Evolutionary conservation across 2,329 filamentous ascomycete genomes (phyloP).

Genomic region (Trichophaea hybrida): DNA sequence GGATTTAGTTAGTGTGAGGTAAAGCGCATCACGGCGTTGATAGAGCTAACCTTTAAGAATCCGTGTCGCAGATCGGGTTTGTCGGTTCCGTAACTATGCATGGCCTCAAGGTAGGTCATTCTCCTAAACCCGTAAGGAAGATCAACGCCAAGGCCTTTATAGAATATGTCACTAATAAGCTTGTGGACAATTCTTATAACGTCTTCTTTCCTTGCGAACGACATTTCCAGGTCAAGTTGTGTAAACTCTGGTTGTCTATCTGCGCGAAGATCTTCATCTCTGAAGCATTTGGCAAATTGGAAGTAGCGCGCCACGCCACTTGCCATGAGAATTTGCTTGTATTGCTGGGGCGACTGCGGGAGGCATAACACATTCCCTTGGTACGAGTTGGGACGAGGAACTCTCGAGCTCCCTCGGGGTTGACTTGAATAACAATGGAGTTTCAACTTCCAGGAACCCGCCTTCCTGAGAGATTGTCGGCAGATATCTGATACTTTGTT

Average conservation of each 20-base stretch:
- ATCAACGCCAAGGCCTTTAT: constrained; percentile 35
- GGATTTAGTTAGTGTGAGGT: not conserved
- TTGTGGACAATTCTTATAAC: constrained; percentile 47
- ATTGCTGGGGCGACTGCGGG: constrained; percentile 93
- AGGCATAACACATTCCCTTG: constrained; percentile 53
- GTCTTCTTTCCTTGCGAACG: constrained; percentile 58
- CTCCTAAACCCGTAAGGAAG: constrained; percentile 39
- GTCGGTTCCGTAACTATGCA: constrained; percentile 70
- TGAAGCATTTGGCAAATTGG: constrained; percentile 87
- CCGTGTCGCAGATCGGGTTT: constrained; percentile 65
- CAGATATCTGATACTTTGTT: constrained; percentile 43
- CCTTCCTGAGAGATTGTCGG: constrained; percentile 41
- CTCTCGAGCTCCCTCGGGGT: constrained; percentile 87
- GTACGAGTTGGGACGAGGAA: constrained; percentile 81
- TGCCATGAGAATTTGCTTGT: constrained; percentile 95
- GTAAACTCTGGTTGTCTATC: constrained; percentile 96
- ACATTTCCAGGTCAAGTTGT: constrained; percentile 88
- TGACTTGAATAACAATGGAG: constrained; percentile 89
- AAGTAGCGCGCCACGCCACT: constrained; percentile 71
- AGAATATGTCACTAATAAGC: constrained; percentile 44
- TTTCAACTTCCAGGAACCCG: constrained; percentile 69
- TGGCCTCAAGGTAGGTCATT: constrained; percentile 61
- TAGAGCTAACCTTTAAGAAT: not conserved
- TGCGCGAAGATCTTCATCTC: constrained; percentile 82
- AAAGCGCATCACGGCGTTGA: not conserved